Evolutionary conservation across 768 basidiomycete species (phyloP).

Genomic region (Pisolithus sp.): DNA sequence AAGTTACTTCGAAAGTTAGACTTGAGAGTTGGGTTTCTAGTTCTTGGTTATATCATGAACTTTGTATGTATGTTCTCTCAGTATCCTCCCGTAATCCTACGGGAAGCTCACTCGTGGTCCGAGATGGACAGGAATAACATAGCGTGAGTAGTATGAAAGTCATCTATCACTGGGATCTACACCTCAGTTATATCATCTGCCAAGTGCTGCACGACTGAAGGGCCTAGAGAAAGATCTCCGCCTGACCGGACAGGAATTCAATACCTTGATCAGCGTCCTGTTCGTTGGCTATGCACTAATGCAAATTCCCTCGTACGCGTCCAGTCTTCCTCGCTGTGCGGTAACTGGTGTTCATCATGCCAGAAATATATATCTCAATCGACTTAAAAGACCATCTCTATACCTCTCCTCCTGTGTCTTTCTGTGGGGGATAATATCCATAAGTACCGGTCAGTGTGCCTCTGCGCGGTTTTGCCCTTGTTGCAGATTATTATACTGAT

Average conservation of each 20-base stretch:
- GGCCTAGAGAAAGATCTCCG: slow-evolving; percentile 64
- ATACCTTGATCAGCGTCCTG: slow-evolving; percentile 59
- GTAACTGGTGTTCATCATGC: not conserved
- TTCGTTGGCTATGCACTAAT: slow-evolving; percentile 68
- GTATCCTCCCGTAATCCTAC: not conserved
- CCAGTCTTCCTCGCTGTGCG: not conserved
- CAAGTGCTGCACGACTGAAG: slow-evolving; percentile 61
- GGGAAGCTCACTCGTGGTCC: not conserved
- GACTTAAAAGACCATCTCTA: slow-evolving; percentile 57
- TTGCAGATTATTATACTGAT: not conserved
- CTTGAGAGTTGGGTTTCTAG: slow-evolving; percentile 36
- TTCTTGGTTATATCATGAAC: slow-evolving; percentile 43
- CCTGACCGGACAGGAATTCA: slow-evolving; percentile 54
- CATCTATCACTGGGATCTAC: not conserved
- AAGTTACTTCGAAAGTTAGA: slow-evolving; percentile 40
- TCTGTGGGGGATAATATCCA: slow-evolving; percentile 62
- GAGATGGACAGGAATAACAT: slow-evolving; percentile 67
- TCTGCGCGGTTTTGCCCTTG: not conserved
- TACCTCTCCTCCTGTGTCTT: slow-evolving; percentile 61
- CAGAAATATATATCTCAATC: slow-evolving; percentile 65
- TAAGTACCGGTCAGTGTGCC: slow-evolving; percentile 37
- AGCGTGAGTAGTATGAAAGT: slow-evolving; percentile 34
- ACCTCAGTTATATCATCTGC: not conserved
- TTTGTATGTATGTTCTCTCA: slow-evolving; percentile 33
- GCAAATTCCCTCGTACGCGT: slow-evolving; percentile 64